Conservation (phyloP, 257 asterid species). For the Fraxinus anomala region DNA sequence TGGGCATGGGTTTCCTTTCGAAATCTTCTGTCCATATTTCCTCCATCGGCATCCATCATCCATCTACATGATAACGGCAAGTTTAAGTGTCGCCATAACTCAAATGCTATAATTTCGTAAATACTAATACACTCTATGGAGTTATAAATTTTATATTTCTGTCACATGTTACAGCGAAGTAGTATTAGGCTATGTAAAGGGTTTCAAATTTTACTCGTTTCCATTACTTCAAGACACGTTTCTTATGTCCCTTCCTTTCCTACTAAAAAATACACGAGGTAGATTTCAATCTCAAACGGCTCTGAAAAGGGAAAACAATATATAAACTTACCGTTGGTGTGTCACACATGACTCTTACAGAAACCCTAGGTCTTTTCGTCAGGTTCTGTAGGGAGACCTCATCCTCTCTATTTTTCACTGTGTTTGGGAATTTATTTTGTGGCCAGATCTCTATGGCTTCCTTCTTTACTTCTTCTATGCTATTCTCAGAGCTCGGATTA, state of each 20-base stretch:
- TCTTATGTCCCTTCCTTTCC: too few species aligned
- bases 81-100: too few species aligned
- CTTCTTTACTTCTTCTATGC: conserved; percentile 55
- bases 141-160: too few species aligned
- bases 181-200: too few species aligned
- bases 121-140: too few species aligned
- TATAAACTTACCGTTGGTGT: conserved; percentile 65
- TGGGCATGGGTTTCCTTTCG: conserved; percentile 94
- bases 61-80: conserved; percentile 45
- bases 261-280: too few species aligned
- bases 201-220: too few species aligned
- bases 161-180: too few species aligned
- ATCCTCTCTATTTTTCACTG: conserved; percentile 48
- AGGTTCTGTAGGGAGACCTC: conserved; percentile 66
- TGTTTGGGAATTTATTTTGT: conserved; percentile 42
- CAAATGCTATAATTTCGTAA: neutral
- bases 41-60: conserved; percentile 98
- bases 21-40: conserved; percentile 89
- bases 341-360: conserved; percentile 46
- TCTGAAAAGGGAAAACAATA: too few species aligned
- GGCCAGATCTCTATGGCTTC: conserved; percentile 51
- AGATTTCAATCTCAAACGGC: too few species aligned
- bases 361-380: conserved; percentile 87
- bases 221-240: too few species aligned
- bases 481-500: conserved; percentile 46